Conservation (phyloP, 1,284 basidiomycete species). For the Ceratobasidium sp. region DNA sequence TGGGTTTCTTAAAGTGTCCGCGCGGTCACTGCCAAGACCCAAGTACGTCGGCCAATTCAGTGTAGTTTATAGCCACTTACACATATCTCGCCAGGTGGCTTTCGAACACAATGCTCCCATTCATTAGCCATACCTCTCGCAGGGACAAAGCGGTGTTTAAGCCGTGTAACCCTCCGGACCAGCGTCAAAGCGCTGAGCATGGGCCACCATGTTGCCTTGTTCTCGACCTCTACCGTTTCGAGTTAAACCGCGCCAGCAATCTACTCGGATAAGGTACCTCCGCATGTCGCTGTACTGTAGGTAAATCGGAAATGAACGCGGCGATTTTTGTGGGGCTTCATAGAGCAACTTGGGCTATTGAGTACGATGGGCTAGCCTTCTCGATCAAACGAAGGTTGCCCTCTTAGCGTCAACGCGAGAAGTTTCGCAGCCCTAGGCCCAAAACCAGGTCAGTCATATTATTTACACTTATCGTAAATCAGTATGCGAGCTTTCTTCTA, state of each 20-base stretch:
- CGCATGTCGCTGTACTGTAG: constrained; percentile 15
- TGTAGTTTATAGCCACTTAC: constrained; percentile 9
- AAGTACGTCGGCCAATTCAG: no score
- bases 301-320: constrained; percentile 45
- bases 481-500: no score
- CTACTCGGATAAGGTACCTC: neutral
- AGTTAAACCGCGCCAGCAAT: constrained; percentile 49
- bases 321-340: constrained; percentile 53
- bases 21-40: no score
- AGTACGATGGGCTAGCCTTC: neutral
- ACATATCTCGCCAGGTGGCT: constrained; percentile 57
- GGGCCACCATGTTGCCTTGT: constrained; percentile 56
- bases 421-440: no score
- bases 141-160: neutral
- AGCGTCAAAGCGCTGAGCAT: constrained; percentile 55
- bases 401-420: no score
- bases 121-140: constrained; percentile 53
- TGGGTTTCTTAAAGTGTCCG: no score
- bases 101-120: constrained; percentile 57
- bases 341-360: constrained; percentile 54
- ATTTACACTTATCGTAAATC: no score
- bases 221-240: constrained; percentile 57
- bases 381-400: neutral
- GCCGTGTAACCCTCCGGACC: constrained; percentile 51
- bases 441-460: no score